These are phyloP conservation scores for Solanum sitiens DNA, from an alignment of 257 asterid species.

Conservation along the genomic window DNA sequence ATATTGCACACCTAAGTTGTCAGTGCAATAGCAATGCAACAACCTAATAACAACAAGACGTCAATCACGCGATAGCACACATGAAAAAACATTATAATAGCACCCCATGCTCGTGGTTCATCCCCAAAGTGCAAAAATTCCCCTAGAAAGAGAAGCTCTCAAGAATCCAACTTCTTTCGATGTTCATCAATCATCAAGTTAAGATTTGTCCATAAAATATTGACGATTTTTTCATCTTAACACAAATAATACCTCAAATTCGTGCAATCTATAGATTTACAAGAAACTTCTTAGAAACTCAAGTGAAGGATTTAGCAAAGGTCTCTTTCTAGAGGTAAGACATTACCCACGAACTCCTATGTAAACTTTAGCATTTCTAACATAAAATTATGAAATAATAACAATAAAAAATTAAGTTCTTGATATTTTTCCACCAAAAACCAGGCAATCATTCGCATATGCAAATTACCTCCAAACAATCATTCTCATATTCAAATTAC, in stretches of 20 bases:
- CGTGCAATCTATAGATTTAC: too few species aligned
- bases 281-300: background rate
- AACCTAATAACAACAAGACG: too few species aligned
- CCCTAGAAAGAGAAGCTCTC: background rate
- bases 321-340: background rate
- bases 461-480: too few species aligned
- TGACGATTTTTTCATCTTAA: too few species aligned
- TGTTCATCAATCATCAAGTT: background rate
- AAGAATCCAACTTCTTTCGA: background rate
- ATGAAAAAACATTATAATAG: too few species aligned
- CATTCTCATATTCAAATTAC: background rate
- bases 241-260: too few species aligned
- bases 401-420: background rate
- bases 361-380: background rate
- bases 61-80: too few species aligned
- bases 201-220: background rate
- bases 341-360: background rate
- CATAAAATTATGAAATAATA: background rate
- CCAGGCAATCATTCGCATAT: background rate
- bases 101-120: too few species aligned
- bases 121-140: too few species aligned
- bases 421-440: background rate
- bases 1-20: too few species aligned
- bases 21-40: too few species aligned
- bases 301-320: background rate